phyloP scores from a whole-genome alignment of 2,329 filamentous ascomycete species.

The Aspergillus awamori region DNA sequence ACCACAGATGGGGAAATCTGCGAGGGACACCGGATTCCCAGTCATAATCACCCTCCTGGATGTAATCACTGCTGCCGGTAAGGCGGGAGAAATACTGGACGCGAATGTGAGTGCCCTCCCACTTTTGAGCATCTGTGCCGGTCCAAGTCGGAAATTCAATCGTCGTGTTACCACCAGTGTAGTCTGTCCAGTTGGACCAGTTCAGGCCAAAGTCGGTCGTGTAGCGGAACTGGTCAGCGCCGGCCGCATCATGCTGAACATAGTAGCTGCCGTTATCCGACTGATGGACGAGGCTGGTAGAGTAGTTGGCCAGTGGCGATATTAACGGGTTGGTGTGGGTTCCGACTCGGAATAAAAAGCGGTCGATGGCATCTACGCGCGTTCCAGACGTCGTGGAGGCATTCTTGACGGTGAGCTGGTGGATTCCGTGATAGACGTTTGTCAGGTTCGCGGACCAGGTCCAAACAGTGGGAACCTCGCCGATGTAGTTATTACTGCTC shows the following conservation, averaged over 20 bases:
- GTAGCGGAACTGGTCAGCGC: slow-evolving; percentile 64
- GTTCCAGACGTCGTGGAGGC: slow-evolving; percentile 48
- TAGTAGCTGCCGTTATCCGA: slow-evolving; percentile 46
- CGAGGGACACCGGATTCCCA: slow-evolving; percentile 44
- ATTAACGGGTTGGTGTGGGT: slow-evolving; percentile 60
- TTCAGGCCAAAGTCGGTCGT: slow-evolving; percentile 61
- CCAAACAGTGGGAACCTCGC: slow-evolving; percentile 58
- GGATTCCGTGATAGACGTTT: slow-evolving; percentile 62
- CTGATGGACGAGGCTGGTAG: slow-evolving; percentile 53
- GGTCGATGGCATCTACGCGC: slow-evolving; percentile 55
- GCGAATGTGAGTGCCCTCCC: slow-evolving; percentile 64
- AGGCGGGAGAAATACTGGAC: slow-evolving; percentile 64
- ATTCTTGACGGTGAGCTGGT: slow-evolving; percentile 60
- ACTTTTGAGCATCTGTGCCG: slow-evolving; percentile 59
- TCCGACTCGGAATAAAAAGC: slow-evolving; percentile 63
- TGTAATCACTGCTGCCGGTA: slow-evolving; percentile 60
- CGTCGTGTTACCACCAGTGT: slow-evolving; percentile 53
- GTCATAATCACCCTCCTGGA: slow-evolving; percentile 60
- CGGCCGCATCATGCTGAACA: slow-evolving; percentile 61
- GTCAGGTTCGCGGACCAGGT: slow-evolving; percentile 54
- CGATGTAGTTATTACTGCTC: slow-evolving; percentile 40
- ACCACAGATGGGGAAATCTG: slow-evolving; percentile 63
- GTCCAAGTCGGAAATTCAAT: slow-evolving; percentile 56
- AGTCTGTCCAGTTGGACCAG: slow-evolving; percentile 61
- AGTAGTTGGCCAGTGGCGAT: slow-evolving; percentile 63